Percentiles rank a stretch among this genome's conserved stretches.
phyloP scores from a whole-genome alignment of 306 rosid species.

The Medicago lupulina region DNA sequence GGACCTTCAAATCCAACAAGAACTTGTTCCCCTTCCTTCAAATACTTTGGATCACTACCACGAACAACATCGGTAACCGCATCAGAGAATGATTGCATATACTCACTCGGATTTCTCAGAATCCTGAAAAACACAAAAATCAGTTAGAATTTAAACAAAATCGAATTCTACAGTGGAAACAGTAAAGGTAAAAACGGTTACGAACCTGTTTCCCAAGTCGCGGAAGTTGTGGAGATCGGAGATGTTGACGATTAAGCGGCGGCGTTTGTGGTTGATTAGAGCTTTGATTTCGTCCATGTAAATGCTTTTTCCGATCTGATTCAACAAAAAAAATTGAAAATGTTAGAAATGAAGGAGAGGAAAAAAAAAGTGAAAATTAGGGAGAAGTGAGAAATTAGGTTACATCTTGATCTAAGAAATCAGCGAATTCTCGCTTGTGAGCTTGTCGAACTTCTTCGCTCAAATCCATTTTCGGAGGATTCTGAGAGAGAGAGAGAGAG shows the following conservation, averaged over 20 bases:
- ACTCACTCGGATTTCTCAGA: slow-evolving; percentile 87
- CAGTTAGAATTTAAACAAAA: not conserved
- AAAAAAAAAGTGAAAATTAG: not conserved
- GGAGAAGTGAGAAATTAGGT: not conserved
- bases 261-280: slow-evolving; percentile 83
- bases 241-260: slow-evolving; percentile 82
- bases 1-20: slow-evolving; percentile 92
- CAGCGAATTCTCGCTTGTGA: slow-evolving; percentile 88
- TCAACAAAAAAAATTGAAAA: not conserved
- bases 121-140: slow-evolving; percentile 49
- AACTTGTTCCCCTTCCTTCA: slow-evolving; percentile 90
- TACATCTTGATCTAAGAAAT: slow-evolving; percentile 89
- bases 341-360: not conserved
- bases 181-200: not conserved
- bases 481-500: slow-evolving; percentile 23
- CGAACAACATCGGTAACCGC: slow-evolving; percentile 91
- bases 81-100: slow-evolving; percentile 81
- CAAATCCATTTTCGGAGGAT: slow-evolving; percentile 63
- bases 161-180: not conserved
- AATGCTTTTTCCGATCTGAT: slow-evolving; percentile 61
- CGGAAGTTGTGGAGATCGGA: slow-evolving; percentile 94
- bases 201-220: slow-evolving; percentile 76
- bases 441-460: slow-evolving; percentile 91
- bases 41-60: slow-evolving; percentile 70
- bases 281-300: slow-evolving; percentile 89